phyloP scores from a whole-genome alignment of 768 basidiomycete species.

The Lactifluus hygrophoroides region DNA sequence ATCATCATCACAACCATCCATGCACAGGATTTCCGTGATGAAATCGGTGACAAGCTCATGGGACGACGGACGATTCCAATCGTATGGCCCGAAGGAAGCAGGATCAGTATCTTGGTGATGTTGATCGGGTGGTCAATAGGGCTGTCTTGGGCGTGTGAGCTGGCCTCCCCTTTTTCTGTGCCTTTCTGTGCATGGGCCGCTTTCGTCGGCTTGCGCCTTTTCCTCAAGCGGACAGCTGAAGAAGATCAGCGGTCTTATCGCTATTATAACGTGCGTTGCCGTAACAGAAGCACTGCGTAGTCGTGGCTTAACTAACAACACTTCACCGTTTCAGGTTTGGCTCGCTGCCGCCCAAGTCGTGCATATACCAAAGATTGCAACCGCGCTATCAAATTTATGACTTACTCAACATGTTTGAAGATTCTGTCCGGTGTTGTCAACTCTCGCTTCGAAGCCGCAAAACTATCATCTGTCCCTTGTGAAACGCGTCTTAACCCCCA shows the following conservation, averaged over 20 bases:
- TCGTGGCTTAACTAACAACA: neutral
- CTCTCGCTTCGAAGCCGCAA: too few relatives aligned
- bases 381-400: neutral
- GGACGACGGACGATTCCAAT: slow-evolving; percentile 30
- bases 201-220: slow-evolving; percentile 21
- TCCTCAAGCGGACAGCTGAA: slow-evolving; percentile 8
- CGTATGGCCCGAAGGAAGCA: slow-evolving; percentile 12
- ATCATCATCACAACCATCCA: slow-evolving; percentile 33
- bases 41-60: slow-evolving; percentile 25
- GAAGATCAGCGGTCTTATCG: slow-evolving; percentile 25
- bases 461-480: too few relatives aligned
- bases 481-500: too few relatives aligned
- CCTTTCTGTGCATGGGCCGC: slow-evolving; percentile 17
- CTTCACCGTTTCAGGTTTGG: neutral
- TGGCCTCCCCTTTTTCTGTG: slow-evolving; percentile 10
- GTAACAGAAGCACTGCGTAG: neutral
- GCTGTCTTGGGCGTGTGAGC: slow-evolving; percentile 19
- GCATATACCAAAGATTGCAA: neutral
- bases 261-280: slow-evolving; percentile 26
- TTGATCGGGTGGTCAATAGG: slow-evolving; percentile 23
- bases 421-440: neutral
- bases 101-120: slow-evolving; percentile 20
- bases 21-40: slow-evolving; percentile 30
- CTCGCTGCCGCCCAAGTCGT: slow-evolving; percentile 6
- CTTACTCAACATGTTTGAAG: neutral